Evolutionary conservation across 176 grass and related monocot species (phyloP).

Genomic region (Saccharum officinarum): DNA sequence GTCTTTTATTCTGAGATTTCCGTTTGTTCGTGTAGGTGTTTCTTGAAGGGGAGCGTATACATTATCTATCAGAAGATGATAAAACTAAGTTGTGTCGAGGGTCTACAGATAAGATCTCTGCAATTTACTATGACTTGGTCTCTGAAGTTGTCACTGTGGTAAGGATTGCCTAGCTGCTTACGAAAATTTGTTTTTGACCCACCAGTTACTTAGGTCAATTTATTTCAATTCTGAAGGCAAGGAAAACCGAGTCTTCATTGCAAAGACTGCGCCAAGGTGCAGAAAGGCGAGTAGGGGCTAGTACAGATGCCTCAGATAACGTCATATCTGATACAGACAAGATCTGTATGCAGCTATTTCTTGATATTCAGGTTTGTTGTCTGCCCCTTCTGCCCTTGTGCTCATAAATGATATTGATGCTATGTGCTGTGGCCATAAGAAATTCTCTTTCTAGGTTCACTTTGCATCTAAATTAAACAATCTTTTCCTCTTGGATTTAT

Average conservation of each 20-base stretch:
- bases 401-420: background rate
- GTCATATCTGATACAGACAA: slow-evolving; percentile 95
- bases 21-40: slow-evolving; percentile 55
- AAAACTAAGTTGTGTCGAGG: slow-evolving; percentile 57
- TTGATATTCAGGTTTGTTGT: slow-evolving; percentile 84
- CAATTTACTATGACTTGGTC: slow-evolving; percentile 80
- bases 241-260: slow-evolving; percentile 90
- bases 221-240: slow-evolving; percentile 58
- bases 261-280: slow-evolving; percentile 89
- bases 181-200: background rate
- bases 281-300: slow-evolving; percentile 87
- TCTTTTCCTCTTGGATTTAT: background rate
- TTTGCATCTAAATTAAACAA: background rate
- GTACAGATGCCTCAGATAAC: slow-evolving; percentile 76
- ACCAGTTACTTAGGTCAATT: slow-evolving; percentile 3
- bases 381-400: background rate
- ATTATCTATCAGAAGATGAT: slow-evolving; percentile 73
- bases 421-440: background rate
- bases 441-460: slow-evolving; percentile 12
- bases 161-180: slow-evolving; percentile 21
- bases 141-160: slow-evolving; percentile 92
- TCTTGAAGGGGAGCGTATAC: slow-evolving; percentile 68
- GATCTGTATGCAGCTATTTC: slow-evolving; percentile 99
- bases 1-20: slow-evolving; percentile 19
- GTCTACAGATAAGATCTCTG: slow-evolving; percentile 74